Evolutionary conservation across 306 rosid genomes (phyloP).

Genomic region (Sicyos baderoa): DNA sequence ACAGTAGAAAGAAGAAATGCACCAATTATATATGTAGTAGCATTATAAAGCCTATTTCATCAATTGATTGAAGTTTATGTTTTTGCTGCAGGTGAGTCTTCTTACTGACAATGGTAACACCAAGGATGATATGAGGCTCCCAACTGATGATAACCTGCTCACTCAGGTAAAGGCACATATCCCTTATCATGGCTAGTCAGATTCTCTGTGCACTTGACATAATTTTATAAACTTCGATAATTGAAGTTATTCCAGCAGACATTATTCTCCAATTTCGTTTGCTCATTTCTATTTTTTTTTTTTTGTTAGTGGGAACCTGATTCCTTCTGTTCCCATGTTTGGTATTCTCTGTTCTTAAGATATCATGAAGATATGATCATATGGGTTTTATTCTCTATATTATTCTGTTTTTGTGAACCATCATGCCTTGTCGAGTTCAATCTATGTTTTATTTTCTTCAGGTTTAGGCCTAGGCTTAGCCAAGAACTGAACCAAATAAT

Average conservation of each 20-base stretch:
- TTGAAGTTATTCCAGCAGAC: not conserved
- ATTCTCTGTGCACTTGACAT: slow-evolving; percentile 4
- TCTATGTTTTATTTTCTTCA: too few species aligned
- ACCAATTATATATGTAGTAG: not conserved
- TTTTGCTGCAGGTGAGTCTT: slow-evolving; percentile 25
- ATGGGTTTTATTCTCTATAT: not conserved
- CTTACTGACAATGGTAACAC: slow-evolving; percentile 26
- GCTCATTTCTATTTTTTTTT: not conserved
- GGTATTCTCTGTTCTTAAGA: not conserved
- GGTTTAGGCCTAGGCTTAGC: too few species aligned
- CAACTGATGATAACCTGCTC: slow-evolving; percentile 27
- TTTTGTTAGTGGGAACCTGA: not conserved
- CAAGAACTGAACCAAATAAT: too few species aligned
- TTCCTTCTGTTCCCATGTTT: not conserved
- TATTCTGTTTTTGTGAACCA: not conserved
- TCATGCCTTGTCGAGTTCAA: too few species aligned
- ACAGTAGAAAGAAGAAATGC: not conserved
- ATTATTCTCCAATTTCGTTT: not conserved
- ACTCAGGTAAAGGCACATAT: slow-evolving; percentile 21
- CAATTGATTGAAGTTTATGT: not conserved
- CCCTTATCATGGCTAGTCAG: not conserved
- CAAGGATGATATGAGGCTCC: slow-evolving; percentile 30
- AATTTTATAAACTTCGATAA: not conserved
- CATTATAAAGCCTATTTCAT: not conserved
- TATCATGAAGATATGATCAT: not conserved